Evolutionary conservation across 1,284 basidiomycete genomes (phyloP), one percentile per base, ranked within the genome.

Genomic region (Apiotrichum brassicae): DNA sequence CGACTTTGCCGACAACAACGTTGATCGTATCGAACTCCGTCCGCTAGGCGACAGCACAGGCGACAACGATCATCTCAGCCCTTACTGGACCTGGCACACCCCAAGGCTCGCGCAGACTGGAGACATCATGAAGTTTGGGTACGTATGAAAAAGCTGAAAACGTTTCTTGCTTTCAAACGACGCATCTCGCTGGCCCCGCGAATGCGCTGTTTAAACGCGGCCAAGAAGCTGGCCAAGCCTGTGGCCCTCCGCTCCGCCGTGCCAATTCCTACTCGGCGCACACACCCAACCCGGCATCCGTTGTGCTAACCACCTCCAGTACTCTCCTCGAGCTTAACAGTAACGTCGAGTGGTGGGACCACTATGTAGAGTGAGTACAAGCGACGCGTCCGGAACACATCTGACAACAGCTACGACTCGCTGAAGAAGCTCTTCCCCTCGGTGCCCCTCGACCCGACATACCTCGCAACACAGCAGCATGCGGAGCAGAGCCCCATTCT

Each of bases 311-410:
- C n/a, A n/a, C n/a, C 37, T 14, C 9, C 64, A 81, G 79, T 43
- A 80, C 81, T 40, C 85, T 89, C 14, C 79, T 95, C 56, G 88
- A 93, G 68, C 92, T 94, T 75, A 95, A 97, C 65, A 86, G 88
- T 20, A 87, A 93, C 35, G 80, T 90, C 1, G 92, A 97, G 57
- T 97, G 93, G 92, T 86, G 86, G 81, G 86, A 91, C 62, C 83
- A 92, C 58, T 97, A 97, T 68, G 85, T 97, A 54, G 72, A 75
- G 69, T 73, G 49, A 58, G 70, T 64, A 12, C 32, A 23, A 19
- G 14, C 8, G 2, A 30, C 14, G 9, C 8, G 28, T 30, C 9
- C 19, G 24, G 25, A 38, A 33, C 12, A 18, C 18, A 24, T 3
- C 26, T 33, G 14, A 33, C 22, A 41, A 13, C 59, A 85, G 88